phyloP scores from a whole-genome alignment of 2,329 filamentous ascomycete genomes.

The Botrytis deweyae region DNA sequence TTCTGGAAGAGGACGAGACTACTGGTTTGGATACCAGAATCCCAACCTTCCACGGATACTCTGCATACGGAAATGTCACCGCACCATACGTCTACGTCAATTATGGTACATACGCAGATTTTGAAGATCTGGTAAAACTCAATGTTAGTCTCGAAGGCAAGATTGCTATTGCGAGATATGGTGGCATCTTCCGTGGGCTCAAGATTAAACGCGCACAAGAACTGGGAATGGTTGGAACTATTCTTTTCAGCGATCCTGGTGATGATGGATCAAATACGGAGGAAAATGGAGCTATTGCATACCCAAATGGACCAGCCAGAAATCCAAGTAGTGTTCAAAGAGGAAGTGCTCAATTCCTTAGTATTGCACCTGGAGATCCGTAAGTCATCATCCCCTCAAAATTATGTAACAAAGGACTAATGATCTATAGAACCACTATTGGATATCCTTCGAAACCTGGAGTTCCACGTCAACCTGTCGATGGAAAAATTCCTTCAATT shows the following conservation, averaged over 20 bases:
- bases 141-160: conserved; percentile 78
- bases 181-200: conserved; percentile 80
- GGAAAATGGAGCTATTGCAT: conserved; percentile 73
- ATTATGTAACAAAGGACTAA: conserved; percentile 44
- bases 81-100: conserved; percentile 86
- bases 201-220: conserved; percentile 93
- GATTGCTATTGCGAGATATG: conserved; percentile 85
- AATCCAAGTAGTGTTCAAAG: conserved; percentile 88
- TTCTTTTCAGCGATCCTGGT: conserved; percentile 86
- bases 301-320: conserved; percentile 83
- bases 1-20: conserved; percentile 79
- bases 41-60: conserved; percentile 94
- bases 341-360: conserved; percentile 81
- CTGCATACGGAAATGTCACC: conserved; percentile 87
- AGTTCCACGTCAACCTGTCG: conserved; percentile 70
- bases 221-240: conserved; percentile 79
- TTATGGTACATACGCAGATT: conserved; percentile 85
- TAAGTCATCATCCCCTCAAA: conserved; percentile 48
- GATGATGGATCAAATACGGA: conserved; percentile 83
- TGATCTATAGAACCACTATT: conserved; percentile 70
- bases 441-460: conserved; percentile 92
- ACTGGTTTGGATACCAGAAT: conserved; percentile 70
- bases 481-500: conserved; percentile 74
- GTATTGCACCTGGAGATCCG: conserved; percentile 69
- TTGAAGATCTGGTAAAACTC: conserved; percentile 73